Evolutionary conservation across 805 yeast species (phyloP), one percentile per base, ranked within the genome.

Genomic region (Sungouiozyma intestinalis): DNA sequence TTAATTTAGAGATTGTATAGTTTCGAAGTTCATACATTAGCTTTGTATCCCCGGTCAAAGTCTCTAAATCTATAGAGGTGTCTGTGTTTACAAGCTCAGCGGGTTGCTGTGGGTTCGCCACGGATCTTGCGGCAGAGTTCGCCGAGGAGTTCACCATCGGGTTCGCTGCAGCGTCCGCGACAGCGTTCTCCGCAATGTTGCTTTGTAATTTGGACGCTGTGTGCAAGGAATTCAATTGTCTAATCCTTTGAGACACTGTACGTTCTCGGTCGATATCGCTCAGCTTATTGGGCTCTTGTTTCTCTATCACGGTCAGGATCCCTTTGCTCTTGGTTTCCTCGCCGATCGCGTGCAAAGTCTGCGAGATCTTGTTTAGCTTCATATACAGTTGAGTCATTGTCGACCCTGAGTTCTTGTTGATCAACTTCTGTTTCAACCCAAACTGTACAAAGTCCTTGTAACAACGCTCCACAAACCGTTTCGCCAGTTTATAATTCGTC

Each of bases 381-480:
- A 48, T 42, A 33, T 57, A 53, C 20, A 55, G 51, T 15, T 52
- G 48, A 27, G 52, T 45, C 49, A 50, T 50, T 33, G 44, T 42
- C 3, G 48, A 52, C 20, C 39, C 45, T 16, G 49, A 38, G 18
- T 38, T 32, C 17, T 49, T 60, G 35, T 50, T 60, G 14, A 66
- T 57, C 14, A 67, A 42, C 32, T 61, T 60, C 3, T 64, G 54
- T 45, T 58, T 63, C 13, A 64, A 65, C 62, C 65, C 66, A 43
- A 60, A 67, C 45, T 67, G 67, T 24, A 66, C 60, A 35, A 66
- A 62, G 49, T 66, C 64, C 55, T 69, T 74, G 51, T 80, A 59
- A 17, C 74, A 63, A 42, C 86, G 71, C 55, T 81, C 87, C 15
- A 76, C 72, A 53, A 77, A 81, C 52, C 82, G 73, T 49, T 70